phyloP scores from a whole-genome alignment of 257 asterid genomes.

The Solanum okadae region DNA sequence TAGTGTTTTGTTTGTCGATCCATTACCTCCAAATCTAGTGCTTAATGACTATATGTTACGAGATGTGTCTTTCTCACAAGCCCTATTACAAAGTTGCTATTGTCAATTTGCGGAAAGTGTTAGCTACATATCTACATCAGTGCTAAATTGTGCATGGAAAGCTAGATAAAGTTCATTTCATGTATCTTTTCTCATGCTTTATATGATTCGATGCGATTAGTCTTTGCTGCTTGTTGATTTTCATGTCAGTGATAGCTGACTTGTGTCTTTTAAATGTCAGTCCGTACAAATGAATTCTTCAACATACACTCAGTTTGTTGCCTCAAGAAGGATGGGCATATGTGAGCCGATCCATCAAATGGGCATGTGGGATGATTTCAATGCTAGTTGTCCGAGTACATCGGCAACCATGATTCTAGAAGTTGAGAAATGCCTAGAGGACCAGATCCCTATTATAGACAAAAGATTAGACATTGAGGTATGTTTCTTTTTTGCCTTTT shows the following conservation, averaged over 20 bases:
- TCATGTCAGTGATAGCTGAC: background rate
- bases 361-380: slow-evolving; percentile 69
- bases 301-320: slow-evolving; percentile 54
- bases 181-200: background rate
- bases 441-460: slow-evolving; percentile 31
- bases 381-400: slow-evolving; percentile 23
- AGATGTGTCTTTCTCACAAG: background rate
- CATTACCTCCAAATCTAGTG: background rate
- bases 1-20: background rate
- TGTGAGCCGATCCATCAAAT: slow-evolving; percentile 62
- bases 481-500: background rate
- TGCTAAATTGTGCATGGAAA: background rate
- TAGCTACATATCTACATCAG: background rate
- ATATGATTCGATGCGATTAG: background rate
- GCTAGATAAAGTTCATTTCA: background rate
- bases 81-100: background rate
- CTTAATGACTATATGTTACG: background rate
- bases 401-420: slow-evolving; percentile 44
- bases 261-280: slow-evolving; percentile 11
- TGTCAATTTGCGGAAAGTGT: background rate
- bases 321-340: slow-evolving; percentile 69
- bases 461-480: slow-evolving; percentile 3
- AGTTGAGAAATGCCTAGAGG: slow-evolving; percentile 38
- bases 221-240: background rate
- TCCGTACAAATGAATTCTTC: slow-evolving; percentile 47